Evolutionary conservation across 73 alveolate species (phyloP).

Genomic region (Symbiodinium natans): DNA sequence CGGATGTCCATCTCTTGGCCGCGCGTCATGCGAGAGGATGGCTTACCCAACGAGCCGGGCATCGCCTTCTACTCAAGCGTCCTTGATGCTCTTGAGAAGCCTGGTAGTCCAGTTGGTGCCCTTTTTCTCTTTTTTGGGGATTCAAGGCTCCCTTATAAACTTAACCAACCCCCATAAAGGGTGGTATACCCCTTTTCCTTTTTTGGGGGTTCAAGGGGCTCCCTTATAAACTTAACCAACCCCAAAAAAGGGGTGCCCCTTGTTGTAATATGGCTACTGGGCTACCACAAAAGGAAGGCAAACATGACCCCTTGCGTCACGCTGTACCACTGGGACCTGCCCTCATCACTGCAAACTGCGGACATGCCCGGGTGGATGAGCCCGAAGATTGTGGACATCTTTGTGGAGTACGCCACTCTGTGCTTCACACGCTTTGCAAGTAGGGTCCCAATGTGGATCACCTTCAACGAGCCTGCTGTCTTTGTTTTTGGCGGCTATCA

Average conservation of each 20-base stretch:
- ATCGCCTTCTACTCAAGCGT: slow-evolving; percentile 32
- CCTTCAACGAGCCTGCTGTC: slow-evolving; percentile 39
- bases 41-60: slow-evolving; percentile 10
- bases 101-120: too few relatives aligned
- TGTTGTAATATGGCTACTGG: too few relatives aligned
- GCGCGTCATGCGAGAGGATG: neutral
- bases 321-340: slow-evolving; percentile 48
- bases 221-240: too few relatives aligned
- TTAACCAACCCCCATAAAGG: too few relatives aligned
- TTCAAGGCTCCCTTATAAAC: too few relatives aligned
- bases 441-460: slow-evolving; percentile 46
- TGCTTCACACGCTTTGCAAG: slow-evolving; percentile 1
- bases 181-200: too few relatives aligned
- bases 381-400: slow-evolving; percentile 28
- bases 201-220: too few relatives aligned
- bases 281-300: too few relatives aligned
- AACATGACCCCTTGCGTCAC: slow-evolving; percentile 31
- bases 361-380: slow-evolving; percentile 49
- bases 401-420: slow-evolving; percentile 10
- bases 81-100: slow-evolving; percentile 19
- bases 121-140: too few relatives aligned
- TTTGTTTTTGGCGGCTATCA: slow-evolving; percentile 29
- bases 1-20: slow-evolving; percentile 35
- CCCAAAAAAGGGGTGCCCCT: too few relatives aligned
- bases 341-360: slow-evolving; percentile 9